Percentiles rank a stretch among this genome's conserved stretches.
phyloP scores from a whole-genome alignment of 2,329 filamentous ascomycete species.

The Colletotrichum sp. region DNA sequence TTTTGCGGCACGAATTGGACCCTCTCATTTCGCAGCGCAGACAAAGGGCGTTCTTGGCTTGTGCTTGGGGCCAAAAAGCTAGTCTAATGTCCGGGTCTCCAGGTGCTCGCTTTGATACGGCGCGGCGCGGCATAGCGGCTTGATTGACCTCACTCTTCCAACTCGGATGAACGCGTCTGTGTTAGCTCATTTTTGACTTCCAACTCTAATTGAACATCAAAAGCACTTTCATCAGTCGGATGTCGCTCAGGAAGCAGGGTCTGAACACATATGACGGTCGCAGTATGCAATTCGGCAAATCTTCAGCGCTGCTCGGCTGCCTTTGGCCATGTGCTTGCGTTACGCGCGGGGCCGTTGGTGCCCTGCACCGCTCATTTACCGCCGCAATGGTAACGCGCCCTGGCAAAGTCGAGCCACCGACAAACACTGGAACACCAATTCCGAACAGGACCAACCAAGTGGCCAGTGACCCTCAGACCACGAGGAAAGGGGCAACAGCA shows the following conservation, averaged over 20 bases:
- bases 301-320: neutral
- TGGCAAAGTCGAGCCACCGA: neutral
- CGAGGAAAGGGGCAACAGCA: slow-evolving; percentile 15
- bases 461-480: neutral
- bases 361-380: slow-evolving; percentile 18
- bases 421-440: neutral
- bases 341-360: neutral
- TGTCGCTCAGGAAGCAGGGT: neutral
- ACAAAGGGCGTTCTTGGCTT: neutral
- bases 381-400: slow-evolving; percentile 3
- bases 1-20: neutral
- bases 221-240: neutral
- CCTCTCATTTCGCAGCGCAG: neutral
- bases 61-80: neutral
- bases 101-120: neutral
- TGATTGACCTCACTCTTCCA: neutral
- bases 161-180: neutral
- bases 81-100: neutral
- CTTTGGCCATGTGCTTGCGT: neutral
- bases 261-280: neutral
- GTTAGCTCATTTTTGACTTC: neutral
- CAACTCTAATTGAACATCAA: slow-evolving; percentile 19
- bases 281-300: neutral
- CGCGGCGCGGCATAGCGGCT: neutral
- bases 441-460: neutral